Evolutionary conservation across 2,329 filamentous ascomycete genomes (phyloP).

Genomic region (Arthrobotrys conoides): DNA sequence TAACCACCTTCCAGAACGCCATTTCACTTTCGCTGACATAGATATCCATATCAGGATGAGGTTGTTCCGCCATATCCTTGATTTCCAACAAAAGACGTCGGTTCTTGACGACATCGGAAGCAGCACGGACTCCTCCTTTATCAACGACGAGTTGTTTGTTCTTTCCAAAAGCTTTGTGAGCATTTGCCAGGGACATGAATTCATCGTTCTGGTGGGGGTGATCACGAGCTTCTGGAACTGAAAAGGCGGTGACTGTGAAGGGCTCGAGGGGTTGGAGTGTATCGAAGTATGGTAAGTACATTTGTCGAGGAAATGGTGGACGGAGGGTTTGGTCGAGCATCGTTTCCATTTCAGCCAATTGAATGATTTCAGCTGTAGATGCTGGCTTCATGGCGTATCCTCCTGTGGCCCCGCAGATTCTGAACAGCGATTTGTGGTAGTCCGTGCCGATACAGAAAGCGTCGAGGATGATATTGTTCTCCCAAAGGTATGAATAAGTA

Average conservation of each 20-base stretch:
- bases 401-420: slow-evolving; percentile 51
- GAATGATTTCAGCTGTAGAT: slow-evolving; percentile 47
- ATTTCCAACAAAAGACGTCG: slow-evolving; percentile 60
- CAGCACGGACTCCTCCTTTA: slow-evolving; percentile 35
- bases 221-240: slow-evolving; percentile 44
- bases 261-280: slow-evolving; percentile 50
- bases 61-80: slow-evolving; percentile 61
- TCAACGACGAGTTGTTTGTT: slow-evolving; percentile 46
- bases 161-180: slow-evolving; percentile 46
- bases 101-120: slow-evolving; percentile 47
- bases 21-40: slow-evolving; percentile 63
- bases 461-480: slow-evolving; percentile 54
- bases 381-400: slow-evolving; percentile 60
- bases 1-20: slow-evolving; percentile 62
- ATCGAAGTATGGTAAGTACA: slow-evolving; percentile 55
- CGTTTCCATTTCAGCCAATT: slow-evolving; percentile 58
- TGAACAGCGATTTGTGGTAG: slow-evolving; percentile 51
- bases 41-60: slow-evolving; percentile 61
- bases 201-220: slow-evolving; percentile 53
- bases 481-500: slow-evolving; percentile 56
- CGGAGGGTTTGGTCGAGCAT: slow-evolving; percentile 58
- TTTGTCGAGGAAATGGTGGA: slow-evolving; percentile 29
- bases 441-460: slow-evolving; percentile 50
- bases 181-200: slow-evolving; percentile 58
- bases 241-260: slow-evolving; percentile 54